These are phyloP conservation scores for Guadua angustifolia DNA, from an alignment of 176 grass and related monocot genomes.

Conservation along the genomic window DNA sequence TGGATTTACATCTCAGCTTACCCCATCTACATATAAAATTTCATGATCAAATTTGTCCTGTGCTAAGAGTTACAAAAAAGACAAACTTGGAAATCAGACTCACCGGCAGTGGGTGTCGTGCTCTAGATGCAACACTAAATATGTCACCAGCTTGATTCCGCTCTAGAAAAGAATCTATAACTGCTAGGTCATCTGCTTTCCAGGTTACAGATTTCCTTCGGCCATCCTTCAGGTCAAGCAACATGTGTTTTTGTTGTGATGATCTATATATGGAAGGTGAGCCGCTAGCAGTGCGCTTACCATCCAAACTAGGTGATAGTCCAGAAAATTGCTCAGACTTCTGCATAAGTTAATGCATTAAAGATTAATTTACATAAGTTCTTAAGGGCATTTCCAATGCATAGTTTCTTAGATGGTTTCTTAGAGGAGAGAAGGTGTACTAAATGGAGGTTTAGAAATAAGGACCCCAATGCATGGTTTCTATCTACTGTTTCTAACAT, in stretches of 20 bases:
- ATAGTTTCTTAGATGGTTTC: no score
- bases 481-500: no score
- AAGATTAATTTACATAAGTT: constrained; percentile 23
- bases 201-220: constrained; percentile 84
- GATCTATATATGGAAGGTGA: constrained; percentile 75
- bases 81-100: constrained; percentile 45
- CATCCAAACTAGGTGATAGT: constrained; percentile 58
- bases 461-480: no score
- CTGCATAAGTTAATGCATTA: constrained; percentile 53
- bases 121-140: constrained; percentile 80
- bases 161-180: constrained; percentile 66
- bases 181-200: constrained; percentile 64
- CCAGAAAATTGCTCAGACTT: constrained; percentile 79
- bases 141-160: constrained; percentile 91
- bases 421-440: no score
- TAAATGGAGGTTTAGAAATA: no score
- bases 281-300: constrained; percentile 71
- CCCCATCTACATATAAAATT: no score
- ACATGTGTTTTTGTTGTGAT: constrained; percentile 72
- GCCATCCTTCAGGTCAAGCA: constrained; percentile 85
- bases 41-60: no score
- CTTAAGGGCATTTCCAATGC: no score
- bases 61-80: no score
- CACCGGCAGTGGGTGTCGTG: constrained; percentile 61
- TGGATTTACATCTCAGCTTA: no score